Conservation (phyloP, 2,329 filamentous ascomycete genomes). For the Cercospora nicotianae region DNA sequence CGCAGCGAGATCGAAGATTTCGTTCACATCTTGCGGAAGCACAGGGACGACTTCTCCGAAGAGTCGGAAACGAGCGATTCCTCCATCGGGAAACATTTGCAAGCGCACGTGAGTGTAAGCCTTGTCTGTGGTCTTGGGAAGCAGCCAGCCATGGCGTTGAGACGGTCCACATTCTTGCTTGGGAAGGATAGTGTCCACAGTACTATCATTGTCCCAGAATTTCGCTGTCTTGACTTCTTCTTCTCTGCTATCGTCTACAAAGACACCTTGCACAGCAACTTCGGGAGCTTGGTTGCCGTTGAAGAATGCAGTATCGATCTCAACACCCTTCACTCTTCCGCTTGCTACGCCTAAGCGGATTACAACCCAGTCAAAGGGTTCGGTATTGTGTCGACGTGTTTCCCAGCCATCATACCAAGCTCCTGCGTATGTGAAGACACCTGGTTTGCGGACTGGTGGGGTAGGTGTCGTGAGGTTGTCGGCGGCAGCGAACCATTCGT, state of each 20-base stretch:
- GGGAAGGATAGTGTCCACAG: constrained; percentile 54
- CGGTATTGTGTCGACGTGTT: constrained; percentile 60
- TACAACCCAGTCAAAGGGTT: constrained; percentile 60
- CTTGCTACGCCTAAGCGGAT: constrained; percentile 63
- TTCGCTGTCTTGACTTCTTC: constrained; percentile 55
- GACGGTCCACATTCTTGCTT: constrained; percentile 72
- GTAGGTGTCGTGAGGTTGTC: constrained; percentile 60
- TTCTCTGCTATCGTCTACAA: constrained; percentile 63
- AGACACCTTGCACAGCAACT: constrained; percentile 75
- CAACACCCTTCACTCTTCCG: constrained; percentile 70
- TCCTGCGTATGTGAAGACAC: constrained; percentile 60
- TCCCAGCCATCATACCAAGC: constrained; percentile 68
- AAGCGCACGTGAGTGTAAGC: constrained; percentile 77
- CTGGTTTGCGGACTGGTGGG: constrained; percentile 56
- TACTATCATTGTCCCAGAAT: constrained; percentile 61
- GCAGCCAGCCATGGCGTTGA: constrained; percentile 71
- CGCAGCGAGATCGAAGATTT: constrained; percentile 72
- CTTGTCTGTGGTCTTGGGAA: constrained; percentile 58
- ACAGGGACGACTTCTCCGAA: constrained; percentile 76
- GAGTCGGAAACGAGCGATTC: constrained; percentile 76
- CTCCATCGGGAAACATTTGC: constrained; percentile 84
- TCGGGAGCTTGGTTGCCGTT: constrained; percentile 78
- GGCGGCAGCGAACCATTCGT: constrained; percentile 63
- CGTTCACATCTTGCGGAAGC: constrained; percentile 65
- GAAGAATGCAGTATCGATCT: constrained; percentile 81